A percentile compares a stretch with the other conserved stretches of the same genome.
Evolutionary conservation across 345 rosid genomes (phyloP).

Genomic region (Bruguiera sexangula): DNA sequence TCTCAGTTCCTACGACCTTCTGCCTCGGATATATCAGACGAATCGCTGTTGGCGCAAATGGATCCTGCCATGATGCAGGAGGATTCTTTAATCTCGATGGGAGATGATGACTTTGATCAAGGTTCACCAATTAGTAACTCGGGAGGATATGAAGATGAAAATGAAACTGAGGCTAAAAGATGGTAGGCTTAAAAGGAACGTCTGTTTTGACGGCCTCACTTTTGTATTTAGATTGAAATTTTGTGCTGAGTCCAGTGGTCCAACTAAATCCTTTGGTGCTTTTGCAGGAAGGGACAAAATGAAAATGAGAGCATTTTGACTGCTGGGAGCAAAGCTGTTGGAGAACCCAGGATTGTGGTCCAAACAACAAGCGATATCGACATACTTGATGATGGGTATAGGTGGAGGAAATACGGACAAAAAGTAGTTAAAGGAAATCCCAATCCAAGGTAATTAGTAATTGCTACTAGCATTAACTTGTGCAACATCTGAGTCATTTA

Average conservation of each 20-base stretch:
- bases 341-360: constrained; percentile 31
- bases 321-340: constrained; percentile 25
- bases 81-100: constrained; percentile 24
- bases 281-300: constrained; percentile 22
- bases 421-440: constrained; percentile 35
- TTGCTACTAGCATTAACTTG: background rate
- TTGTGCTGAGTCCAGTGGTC: background rate
- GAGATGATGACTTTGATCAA: constrained; percentile 24
- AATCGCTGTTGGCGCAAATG: background rate
- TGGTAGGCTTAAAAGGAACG: constrained; percentile 17
- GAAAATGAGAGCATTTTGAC: constrained; percentile 24
- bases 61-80: constrained; percentile 21
- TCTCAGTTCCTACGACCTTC: constrained; percentile 11
- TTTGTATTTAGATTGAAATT: background rate
- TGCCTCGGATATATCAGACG: constrained; percentile 9
- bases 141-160: constrained; percentile 20
- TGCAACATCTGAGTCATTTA: background rate
- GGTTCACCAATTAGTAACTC: constrained; percentile 21
- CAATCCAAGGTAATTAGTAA: constrained; percentile 28
- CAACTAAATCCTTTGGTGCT: background rate
- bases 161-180: constrained; percentile 28
- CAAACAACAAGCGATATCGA: constrained; percentile 34
- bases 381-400: constrained; percentile 33
- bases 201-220: background rate
- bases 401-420: constrained; percentile 35